Conservation (phyloP, 2,329 filamentous ascomycete genomes). For the Aquanectria penicillioides region DNA sequence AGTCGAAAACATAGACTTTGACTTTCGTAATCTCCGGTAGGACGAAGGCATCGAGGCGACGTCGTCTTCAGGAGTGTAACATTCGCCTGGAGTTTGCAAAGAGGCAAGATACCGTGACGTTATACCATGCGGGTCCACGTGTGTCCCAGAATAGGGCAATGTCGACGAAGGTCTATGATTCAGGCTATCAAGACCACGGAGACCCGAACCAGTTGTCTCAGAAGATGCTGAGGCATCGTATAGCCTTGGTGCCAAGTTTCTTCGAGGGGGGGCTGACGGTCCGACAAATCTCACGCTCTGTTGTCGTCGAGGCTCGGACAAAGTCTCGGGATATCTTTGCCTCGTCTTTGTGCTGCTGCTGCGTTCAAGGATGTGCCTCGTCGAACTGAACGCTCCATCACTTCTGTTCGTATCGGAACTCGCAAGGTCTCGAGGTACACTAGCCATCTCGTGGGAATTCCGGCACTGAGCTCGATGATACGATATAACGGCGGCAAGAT, state of each 20-base stretch:
- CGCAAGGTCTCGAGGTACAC: slow-evolving; percentile 37
- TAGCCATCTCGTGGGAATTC: slow-evolving; percentile 30
- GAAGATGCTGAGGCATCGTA: slow-evolving; percentile 36
- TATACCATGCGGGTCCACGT: slow-evolving; percentile 23
- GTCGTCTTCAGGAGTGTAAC: slow-evolving; percentile 60
- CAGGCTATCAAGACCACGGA: slow-evolving; percentile 21
- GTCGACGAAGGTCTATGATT: slow-evolving; percentile 30
- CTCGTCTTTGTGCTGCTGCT: slow-evolving; percentile 27
- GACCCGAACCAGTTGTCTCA: slow-evolving; percentile 9
- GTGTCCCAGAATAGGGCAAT: slow-evolving; percentile 22
- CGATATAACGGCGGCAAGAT: slow-evolving; percentile 69
- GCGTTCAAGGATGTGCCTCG: slow-evolving; percentile 24
- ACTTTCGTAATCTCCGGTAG: slow-evolving; percentile 62
- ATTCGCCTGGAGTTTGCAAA: slow-evolving; percentile 50
- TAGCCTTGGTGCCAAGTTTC: slow-evolving; percentile 44
- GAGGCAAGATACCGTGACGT: slow-evolving; percentile 39
- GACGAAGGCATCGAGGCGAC: slow-evolving; percentile 58
- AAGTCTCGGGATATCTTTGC: slow-evolving; percentile 26
- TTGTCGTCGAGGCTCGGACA: slow-evolving; percentile 49
- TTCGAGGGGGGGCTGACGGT: slow-evolving; percentile 43
- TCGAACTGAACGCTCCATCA: slow-evolving; percentile 32
- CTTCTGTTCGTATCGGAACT: slow-evolving; percentile 30
- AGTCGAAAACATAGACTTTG: slow-evolving; percentile 62
- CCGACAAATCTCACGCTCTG: slow-evolving; percentile 67
- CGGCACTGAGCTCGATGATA: slow-evolving; percentile 63